A percentile compares a stretch with the other conserved stretches of the same genome.
These are phyloP conservation scores for Globisporangium cederbergense DNA, from an alignment of 352 stramenopile genomes.

Conservation along the genomic window DNA sequence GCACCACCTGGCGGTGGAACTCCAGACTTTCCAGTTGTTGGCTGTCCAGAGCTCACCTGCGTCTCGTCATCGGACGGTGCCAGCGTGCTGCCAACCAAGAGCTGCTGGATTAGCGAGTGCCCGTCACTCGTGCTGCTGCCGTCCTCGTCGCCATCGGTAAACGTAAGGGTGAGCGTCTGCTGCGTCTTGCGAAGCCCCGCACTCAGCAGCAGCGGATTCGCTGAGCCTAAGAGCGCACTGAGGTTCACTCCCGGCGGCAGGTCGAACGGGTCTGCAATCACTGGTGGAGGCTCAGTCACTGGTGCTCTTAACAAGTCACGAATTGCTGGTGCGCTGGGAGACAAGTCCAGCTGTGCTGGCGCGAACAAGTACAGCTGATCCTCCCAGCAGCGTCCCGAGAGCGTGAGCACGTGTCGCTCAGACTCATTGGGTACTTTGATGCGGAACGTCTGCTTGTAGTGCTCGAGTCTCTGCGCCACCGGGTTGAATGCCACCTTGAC, in stretches of 20 bases:
- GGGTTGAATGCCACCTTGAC: slow-evolving; percentile 69
- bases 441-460: slow-evolving; percentile 53
- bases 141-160: slow-evolving; percentile 25
- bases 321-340: slow-evolving; percentile 11
- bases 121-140: slow-evolving; percentile 9
- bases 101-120: slow-evolving; percentile 1
- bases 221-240: slow-evolving; percentile 18
- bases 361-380: slow-evolving; percentile 72
- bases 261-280: slow-evolving; percentile 72
- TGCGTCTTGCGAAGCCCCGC: slow-evolving; percentile 43
- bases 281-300: slow-evolving; percentile 1
- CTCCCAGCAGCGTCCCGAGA: slow-evolving; percentile 72
- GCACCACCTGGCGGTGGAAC: neutral
- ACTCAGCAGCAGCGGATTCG: slow-evolving; percentile 19
- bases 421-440: slow-evolving; percentile 76
- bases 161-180: slow-evolving; percentile 40
- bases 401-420: slow-evolving; percentile 50
- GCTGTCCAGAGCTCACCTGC: neutral
- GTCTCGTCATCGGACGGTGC: slow-evolving; percentile 19
- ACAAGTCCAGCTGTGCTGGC: slow-evolving; percentile 14
- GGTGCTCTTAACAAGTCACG: neutral
- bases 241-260: slow-evolving; percentile 50
- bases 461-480: slow-evolving; percentile 46
- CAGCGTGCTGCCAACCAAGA: slow-evolving; percentile 53
- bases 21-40: slow-evolving; percentile 1